These are phyloP conservation scores for Graphilbum sp. DNA, from an alignment of 2,329 filamentous ascomycete species.

Conservation along the genomic window DNA sequence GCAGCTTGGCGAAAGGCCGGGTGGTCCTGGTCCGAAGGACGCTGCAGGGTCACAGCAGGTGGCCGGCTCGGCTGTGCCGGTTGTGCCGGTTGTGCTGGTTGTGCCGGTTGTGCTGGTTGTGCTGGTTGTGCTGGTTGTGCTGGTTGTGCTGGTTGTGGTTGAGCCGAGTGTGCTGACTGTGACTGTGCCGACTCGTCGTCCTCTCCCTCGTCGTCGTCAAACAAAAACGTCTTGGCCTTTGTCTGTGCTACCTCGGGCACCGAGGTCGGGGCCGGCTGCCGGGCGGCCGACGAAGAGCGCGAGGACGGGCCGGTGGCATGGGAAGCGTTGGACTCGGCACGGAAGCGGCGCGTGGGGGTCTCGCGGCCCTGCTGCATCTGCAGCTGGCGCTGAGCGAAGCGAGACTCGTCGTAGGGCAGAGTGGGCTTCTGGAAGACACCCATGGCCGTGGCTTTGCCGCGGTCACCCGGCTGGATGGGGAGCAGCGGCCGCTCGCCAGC, in stretches of 20 bases:
- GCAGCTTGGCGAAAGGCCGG: constrained; percentile 34
- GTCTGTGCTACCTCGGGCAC: no score
- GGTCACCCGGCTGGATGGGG: constrained; percentile 56
- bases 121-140: neutral
- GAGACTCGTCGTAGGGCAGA: constrained; percentile 67
- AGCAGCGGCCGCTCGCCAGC: constrained; percentile 47
- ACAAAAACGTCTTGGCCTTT: constrained; percentile 22
- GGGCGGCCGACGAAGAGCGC: constrained; percentile 28
- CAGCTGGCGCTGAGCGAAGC: constrained; percentile 66
- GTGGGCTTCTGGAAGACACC: constrained; percentile 50
- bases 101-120: neutral
- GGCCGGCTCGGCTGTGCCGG: constrained; percentile 9
- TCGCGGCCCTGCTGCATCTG: constrained; percentile 65
- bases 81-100: constrained; percentile 4
- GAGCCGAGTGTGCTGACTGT: neutral
- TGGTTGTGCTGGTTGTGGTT: constrained; percentile 3
- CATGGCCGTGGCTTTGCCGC: constrained; percentile 63
- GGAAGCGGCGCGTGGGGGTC: constrained; percentile 32
- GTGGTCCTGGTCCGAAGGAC: constrained; percentile 36
- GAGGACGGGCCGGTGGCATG: constrained; percentile 22
- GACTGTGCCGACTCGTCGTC: constrained; percentile 16
- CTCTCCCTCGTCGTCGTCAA: constrained; percentile 23
- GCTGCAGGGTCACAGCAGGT: constrained; percentile 20
- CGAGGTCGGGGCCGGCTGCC: neutral
- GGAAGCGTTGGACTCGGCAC: constrained; percentile 28